Conservation (phyloP, 2,329 filamentous ascomycete species). For the Neonectria sp. region DNA sequence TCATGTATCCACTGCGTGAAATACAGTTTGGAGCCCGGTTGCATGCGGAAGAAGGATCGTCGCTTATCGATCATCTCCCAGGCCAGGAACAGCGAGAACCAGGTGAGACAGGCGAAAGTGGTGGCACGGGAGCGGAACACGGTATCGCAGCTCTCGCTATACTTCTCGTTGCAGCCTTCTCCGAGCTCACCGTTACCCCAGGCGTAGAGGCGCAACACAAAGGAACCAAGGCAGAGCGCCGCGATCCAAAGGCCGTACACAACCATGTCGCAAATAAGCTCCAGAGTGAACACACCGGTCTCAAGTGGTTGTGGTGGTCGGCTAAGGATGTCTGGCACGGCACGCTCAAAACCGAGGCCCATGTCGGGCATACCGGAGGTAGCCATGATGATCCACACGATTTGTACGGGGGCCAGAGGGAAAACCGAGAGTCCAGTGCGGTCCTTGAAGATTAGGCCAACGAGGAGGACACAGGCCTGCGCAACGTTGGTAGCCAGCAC, state of each 20-base stretch:
- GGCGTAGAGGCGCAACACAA: constrained; percentile 75
- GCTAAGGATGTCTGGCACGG: constrained; percentile 77
- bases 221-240: constrained; percentile 73
- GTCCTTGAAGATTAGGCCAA: constrained; percentile 83
- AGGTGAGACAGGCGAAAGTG: constrained; percentile 81
- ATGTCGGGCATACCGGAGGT: constrained; percentile 83
- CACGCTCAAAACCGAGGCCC: constrained; percentile 81
- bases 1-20: constrained; percentile 78
- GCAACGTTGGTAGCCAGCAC: constrained; percentile 80
- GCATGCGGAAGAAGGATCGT: constrained; percentile 82
- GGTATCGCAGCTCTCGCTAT: constrained; percentile 68
- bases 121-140: constrained; percentile 82
- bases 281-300: constrained; percentile 75
- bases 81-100: constrained; percentile 82
- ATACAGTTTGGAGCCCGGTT: constrained; percentile 72
- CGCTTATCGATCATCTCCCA: constrained; percentile 85
- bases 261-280: constrained; percentile 77
- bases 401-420: constrained; percentile 81
- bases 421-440: constrained; percentile 76
- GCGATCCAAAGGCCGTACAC: constrained; percentile 80
- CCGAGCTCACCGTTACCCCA: constrained; percentile 75
- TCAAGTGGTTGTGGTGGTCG: constrained; percentile 76
- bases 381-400: constrained; percentile 87
- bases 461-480: constrained; percentile 77
- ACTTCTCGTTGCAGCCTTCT: constrained; percentile 71